Conservation (phyloP, 1,284 basidiomycete genomes). For the Anthracocystis panici-leucophaei region DNA sequence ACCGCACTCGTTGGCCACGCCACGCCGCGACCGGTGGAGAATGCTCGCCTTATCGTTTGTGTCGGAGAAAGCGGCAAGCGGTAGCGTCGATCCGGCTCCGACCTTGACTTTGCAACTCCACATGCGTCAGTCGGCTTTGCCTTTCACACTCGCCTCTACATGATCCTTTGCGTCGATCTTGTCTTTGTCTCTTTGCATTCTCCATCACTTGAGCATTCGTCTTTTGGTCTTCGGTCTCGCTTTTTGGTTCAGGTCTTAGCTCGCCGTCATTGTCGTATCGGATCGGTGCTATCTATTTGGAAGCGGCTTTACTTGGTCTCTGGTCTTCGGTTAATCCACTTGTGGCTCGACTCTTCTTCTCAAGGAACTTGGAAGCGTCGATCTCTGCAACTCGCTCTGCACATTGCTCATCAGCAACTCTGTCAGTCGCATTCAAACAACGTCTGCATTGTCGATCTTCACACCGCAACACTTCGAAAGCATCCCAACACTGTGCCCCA, state of each 20-base stretch:
- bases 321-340: not conserved
- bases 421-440: not conserved
- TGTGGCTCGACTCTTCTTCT: not conserved
- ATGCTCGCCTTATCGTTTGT: not conserved
- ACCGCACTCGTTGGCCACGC: not conserved
- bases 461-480: not conserved
- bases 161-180: not conserved
- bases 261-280: slow-evolving; percentile 6
- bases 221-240: not conserved
- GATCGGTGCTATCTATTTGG: slow-evolving; percentile 9
- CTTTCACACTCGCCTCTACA: slow-evolving; percentile 1
- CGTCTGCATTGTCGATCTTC: not conserved
- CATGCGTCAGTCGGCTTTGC: slow-evolving; percentile 3
- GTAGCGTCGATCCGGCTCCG: slow-evolving; percentile 5
- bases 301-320: slow-evolving; percentile 7
- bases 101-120: not conserved
- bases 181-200: not conserved
- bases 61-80: not conserved
- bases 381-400: not conserved
- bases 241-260: not conserved
- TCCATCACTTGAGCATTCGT: not conserved
- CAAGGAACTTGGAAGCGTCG: not conserved
- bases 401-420: not conserved
- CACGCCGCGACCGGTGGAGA: not conserved
- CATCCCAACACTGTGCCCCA: too few relatives aligned